phyloP scores from a whole-genome alignment of 148 eudicot species.

The Persicaria maculosa region DNA sequence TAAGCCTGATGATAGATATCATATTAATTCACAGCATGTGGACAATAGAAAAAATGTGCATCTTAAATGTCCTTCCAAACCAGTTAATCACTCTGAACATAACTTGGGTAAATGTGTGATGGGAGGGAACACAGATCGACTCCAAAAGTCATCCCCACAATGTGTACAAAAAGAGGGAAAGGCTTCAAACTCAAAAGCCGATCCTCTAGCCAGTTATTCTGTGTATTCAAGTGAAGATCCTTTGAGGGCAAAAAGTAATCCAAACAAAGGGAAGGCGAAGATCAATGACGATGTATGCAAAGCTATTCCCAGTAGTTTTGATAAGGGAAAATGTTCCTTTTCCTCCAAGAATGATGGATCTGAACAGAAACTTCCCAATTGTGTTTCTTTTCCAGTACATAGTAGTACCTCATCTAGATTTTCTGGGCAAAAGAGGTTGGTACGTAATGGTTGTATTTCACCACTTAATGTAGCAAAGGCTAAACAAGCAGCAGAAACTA shows the following conservation, averaged over 20 bases:
- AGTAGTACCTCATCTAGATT: slow-evolving; percentile 24
- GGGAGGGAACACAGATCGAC: slow-evolving; percentile 5
- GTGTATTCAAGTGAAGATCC: slow-evolving; percentile 16
- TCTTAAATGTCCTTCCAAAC: slow-evolving; percentile 11
- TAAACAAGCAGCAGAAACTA: slow-evolving; percentile 35
- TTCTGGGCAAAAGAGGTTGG: slow-evolving; percentile 47
- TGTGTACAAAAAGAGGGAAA: slow-evolving; percentile 13
- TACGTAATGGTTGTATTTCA: slow-evolving; percentile 76
- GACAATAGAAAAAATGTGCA: slow-evolving; percentile 25
- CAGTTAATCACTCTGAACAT: slow-evolving; percentile 10
- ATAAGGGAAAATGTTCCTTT: slow-evolving; percentile 16
- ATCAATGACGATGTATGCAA: slow-evolving; percentile 19
- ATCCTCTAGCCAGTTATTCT: slow-evolving; percentile 18
- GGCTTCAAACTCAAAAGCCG: slow-evolving; percentile 18
- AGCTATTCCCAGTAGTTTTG: slow-evolving; percentile 23
- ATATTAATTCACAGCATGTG: slow-evolving; percentile 16
- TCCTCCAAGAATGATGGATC: slow-evolving; percentile 10
- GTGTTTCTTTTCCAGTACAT: slow-evolving; percentile 22
- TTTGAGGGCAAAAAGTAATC: slow-evolving; percentile 13
- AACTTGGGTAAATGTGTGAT: slow-evolving; percentile 1
- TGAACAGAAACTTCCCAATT: slow-evolving; percentile 23
- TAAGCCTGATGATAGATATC: slow-evolving; percentile 21
- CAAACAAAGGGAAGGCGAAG: slow-evolving; percentile 37
- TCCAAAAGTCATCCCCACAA: slow-evolving; percentile 17
- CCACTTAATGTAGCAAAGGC: slow-evolving; percentile 69